Evolutionary conservation across 2,329 filamentous ascomycete genomes (phyloP), one percentile per base, ranked within the genome.

Genomic region (Alternaria incomplexa): DNA sequence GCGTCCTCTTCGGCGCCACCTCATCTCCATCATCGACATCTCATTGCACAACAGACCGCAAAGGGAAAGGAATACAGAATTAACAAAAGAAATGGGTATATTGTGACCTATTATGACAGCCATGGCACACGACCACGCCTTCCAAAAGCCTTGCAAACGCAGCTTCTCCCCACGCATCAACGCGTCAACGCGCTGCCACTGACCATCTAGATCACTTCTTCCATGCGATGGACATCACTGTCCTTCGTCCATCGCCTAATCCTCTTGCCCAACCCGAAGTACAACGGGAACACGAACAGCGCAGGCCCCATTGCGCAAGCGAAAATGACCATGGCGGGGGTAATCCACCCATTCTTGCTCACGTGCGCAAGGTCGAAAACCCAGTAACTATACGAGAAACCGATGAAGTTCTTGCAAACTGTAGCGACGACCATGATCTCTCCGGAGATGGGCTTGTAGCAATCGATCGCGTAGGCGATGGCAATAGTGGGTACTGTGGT

Each of bases 341-440:
- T 75, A 7, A 82, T 74, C 73, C 77, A 83, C 1, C 81, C 82
- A 51, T 78, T 54, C 55, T 73, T 74, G 28, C 75, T 79, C 32
- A 61, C 54, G 54, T 75, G 73, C 25, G 73, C 72, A 8, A 82
- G 65, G 45, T 81, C 74, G 59, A 82, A 82, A 12, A 82, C 73
- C 80, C 80, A 82, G 57, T 81, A 82, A 55, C 75, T 78, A 22
- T 81, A 75, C 50, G 79, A 81, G 66, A 83, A 83, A 2, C 76
- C 81, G 28, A 82, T 80, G 26, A 81, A 80, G 61, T 83, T 83
- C 68, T 84, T 83, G 59, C 81, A 73, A 5, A 83, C 80, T 0
- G 81, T 83, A 0, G 78, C 79, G 6, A 81, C 78, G 1, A 83
- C 80, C 78, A 84, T 82, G 54, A 83, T 81, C 67, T 83, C 81